These are phyloP conservation scores for Paecilomyces sp. DNA, from an alignment of 2,329 filamentous ascomycete genomes.

Conservation along the genomic window DNA sequence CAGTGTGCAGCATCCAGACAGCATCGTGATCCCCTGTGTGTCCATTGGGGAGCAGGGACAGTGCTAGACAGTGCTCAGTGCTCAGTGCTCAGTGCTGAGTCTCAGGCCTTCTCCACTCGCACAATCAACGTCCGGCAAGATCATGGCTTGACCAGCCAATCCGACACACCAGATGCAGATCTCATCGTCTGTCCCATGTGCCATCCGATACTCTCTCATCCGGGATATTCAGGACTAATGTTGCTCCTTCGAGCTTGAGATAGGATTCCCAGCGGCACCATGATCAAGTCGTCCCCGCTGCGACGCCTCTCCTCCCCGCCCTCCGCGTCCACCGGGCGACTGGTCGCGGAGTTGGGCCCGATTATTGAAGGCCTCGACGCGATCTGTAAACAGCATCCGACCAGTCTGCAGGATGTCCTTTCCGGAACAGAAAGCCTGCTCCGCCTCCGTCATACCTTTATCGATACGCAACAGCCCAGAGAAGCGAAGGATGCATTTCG, in stretches of 20 bases:
- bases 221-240: not conserved
- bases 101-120: slow-evolving; percentile 10
- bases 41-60: not conserved
- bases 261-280: slow-evolving; percentile 21
- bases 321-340: slow-evolving; percentile 22
- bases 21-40: not conserved
- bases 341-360: slow-evolving; percentile 30
- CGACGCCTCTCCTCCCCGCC: slow-evolving; percentile 20
- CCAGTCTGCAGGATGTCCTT: slow-evolving; percentile 25
- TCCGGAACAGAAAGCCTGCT: slow-evolving; percentile 52
- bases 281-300: slow-evolving; percentile 20
- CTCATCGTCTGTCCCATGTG: not conserved
- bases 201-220: not conserved
- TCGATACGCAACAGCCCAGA: slow-evolving; percentile 43
- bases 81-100: not conserved
- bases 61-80: not conserved
- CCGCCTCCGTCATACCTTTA: slow-evolving; percentile 59
- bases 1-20: not conserved
- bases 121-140: slow-evolving; percentile 8
- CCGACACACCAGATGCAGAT: slow-evolving; percentile 20
- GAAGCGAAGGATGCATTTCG: slow-evolving; percentile 73
- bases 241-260: slow-evolving; percentile 17
- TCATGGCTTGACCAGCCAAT: slow-evolving; percentile 26
- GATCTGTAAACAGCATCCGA: slow-evolving; percentile 21
- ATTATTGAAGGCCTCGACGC: slow-evolving; percentile 29